These are phyloP conservation scores for Pseudoscleropodium purum DNA, from an alignment of 225 moss, liverwort and hornwort species.

Conservation along the genomic window DNA sequence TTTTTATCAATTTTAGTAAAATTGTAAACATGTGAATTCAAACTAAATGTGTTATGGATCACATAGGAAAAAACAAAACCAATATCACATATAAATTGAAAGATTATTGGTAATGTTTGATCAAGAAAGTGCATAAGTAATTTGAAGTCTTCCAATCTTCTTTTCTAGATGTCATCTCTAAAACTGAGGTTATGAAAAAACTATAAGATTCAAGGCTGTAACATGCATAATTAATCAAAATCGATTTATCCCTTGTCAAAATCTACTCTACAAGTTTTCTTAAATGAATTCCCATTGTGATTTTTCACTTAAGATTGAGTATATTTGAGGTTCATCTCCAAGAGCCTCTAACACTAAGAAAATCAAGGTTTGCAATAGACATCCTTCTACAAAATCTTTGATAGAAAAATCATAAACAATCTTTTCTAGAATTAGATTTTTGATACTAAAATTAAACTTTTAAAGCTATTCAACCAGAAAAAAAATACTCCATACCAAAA, in stretches of 20 bases:
- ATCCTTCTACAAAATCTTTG: rapidly evolving
- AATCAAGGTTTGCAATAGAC: background rate
- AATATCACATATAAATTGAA: background rate
- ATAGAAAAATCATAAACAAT: background rate
- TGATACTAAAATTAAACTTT: background rate
- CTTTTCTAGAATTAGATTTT: background rate
- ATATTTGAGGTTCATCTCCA: background rate
- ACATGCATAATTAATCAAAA: too few relatives aligned
- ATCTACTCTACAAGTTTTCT: background rate
- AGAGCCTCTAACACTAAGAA: background rate
- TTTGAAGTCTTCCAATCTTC: background rate
- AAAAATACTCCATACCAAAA: too few relatives aligned
- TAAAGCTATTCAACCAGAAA: rapidly evolving
- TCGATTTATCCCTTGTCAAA: rapidly evolving
- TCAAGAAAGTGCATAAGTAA: too few relatives aligned
- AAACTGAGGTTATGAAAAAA: background rate
- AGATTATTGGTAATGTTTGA: background rate
- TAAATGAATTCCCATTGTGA: background rate
- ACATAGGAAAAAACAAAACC: background rate
- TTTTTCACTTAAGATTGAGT: rapidly evolving
- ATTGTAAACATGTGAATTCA: background rate
- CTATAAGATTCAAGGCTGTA: background rate
- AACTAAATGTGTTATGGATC: rapidly evolving
- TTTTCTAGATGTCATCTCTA: background rate
- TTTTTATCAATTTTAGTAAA: background rate